Conservation (phyloP, 148 eudicot genomes). For the Nepenthes gracilis region DNA sequence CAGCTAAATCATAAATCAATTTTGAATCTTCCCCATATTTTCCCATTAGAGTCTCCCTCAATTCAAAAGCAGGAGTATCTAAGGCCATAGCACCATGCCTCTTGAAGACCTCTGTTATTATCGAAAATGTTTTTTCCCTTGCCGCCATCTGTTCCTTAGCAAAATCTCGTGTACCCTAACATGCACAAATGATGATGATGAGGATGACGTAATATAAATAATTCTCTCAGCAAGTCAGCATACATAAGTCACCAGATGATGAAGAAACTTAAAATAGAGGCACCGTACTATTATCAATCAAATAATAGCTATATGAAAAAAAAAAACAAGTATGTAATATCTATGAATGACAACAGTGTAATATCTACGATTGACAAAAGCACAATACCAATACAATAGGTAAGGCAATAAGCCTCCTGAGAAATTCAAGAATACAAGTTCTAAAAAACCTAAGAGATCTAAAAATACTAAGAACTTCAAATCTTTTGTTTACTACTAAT, state of each 20-base stretch:
- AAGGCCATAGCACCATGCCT: constrained; percentile 90
- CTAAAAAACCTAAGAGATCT: no score
- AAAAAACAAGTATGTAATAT: no score
- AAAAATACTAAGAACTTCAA: no score
- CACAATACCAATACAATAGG: no score
- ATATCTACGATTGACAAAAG: no score
- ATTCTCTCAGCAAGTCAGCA: not conserved
- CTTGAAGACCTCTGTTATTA: constrained; percentile 66
- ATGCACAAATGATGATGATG: constrained; percentile 5
- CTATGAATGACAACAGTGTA: no score
- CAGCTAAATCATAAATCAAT: constrained; percentile 95
- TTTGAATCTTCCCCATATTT: constrained; percentile 98
- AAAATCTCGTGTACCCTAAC: constrained; percentile 92
- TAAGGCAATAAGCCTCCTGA: no score
- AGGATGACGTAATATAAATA: not conserved
- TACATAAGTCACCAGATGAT: not conserved
- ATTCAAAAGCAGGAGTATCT: constrained; percentile 94
- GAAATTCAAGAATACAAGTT: no score
- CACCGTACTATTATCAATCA: no score
- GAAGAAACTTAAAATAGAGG: no score
- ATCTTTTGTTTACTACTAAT: no score
- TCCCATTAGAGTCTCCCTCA: constrained; percentile 91
- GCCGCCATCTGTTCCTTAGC: constrained; percentile 90
- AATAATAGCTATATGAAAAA: no score
- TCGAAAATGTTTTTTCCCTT: constrained; percentile 72